Conservation (phyloP, 768 basidiomycete species). For the Lentinula guzmanii region DNA sequence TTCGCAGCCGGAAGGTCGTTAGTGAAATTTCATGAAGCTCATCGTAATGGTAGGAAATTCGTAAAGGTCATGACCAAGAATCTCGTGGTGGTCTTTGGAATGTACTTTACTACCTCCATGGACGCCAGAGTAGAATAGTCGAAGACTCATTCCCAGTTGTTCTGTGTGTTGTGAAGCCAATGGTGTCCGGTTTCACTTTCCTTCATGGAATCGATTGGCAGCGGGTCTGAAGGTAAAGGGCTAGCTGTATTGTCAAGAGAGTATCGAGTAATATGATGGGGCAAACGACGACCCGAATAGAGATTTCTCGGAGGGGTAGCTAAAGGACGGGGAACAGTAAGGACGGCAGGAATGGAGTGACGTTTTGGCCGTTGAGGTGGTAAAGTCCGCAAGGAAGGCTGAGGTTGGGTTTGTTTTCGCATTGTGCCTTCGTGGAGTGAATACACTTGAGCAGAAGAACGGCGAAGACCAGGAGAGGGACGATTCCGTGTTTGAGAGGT, state of each 20-base stretch:
- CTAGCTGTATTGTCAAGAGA: not conserved
- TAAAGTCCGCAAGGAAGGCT: constrained; percentile 9
- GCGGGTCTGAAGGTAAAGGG: not conserved
- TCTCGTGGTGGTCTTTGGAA: not conserved
- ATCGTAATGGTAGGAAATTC: not conserved
- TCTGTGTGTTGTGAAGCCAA: too few relatives aligned
- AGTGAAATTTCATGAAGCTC: not conserved
- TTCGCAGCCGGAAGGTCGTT: not conserved
- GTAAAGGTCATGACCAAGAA: not conserved
- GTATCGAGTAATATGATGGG: not conserved
- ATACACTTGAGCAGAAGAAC: constrained; percentile 13
- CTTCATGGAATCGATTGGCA: not conserved
- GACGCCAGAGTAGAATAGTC: too few relatives aligned
- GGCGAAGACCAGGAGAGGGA: constrained; percentile 10
- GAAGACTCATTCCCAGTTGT: too few relatives aligned
- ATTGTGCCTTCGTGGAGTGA: constrained; percentile 9
- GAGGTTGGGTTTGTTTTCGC: constrained; percentile 8
- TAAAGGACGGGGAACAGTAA: not conserved
- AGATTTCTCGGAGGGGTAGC: not conserved
- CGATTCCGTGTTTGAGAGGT: not conserved
- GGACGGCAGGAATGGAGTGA: not conserved
- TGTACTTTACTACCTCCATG: not conserved
- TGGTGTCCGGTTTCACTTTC: not conserved
- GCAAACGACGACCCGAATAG: not conserved
- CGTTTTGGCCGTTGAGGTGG: not conserved